A percentile compares a stretch with the other conserved stretches of the same genome.
Conservation (phyloP, 805 yeast genomes). For the Saccharomyces kudriavzevii region DNA sequence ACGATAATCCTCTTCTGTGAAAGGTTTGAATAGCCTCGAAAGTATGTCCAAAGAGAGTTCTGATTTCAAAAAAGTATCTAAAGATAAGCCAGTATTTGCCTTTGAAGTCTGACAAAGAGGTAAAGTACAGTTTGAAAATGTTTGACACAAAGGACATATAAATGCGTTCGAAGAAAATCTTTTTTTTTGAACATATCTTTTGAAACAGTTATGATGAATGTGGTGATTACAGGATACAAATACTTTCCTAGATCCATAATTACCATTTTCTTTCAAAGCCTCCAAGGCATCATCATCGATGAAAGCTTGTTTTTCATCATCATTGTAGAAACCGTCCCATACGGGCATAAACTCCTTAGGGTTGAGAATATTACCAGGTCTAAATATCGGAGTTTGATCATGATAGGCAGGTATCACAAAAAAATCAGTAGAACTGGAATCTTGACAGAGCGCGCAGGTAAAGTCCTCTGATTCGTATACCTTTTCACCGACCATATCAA, state of each 20-base stretch:
- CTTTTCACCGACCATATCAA: slow-evolving; percentile 32
- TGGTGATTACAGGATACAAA: slow-evolving; percentile 89
- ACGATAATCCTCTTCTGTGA: slow-evolving; percentile 9
- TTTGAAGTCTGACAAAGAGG: slow-evolving; percentile 20
- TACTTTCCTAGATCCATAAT: slow-evolving; percentile 24
- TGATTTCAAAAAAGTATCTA: slow-evolving; percentile 5
- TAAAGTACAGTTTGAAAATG: slow-evolving; percentile 37
- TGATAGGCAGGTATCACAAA: slow-evolving; percentile 55
- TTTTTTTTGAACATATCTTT: slow-evolving; percentile 58
- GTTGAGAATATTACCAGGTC: slow-evolving; percentile 32
- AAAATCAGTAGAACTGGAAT: slow-evolving; percentile 39
- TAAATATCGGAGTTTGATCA: slow-evolving; percentile 40
- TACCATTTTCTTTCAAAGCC: slow-evolving; percentile 13
- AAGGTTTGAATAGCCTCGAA: slow-evolving; percentile 9
- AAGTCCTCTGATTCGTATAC: slow-evolving; percentile 20
- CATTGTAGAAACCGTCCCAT: slow-evolving; percentile 26
- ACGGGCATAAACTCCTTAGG: slow-evolving; percentile 23
- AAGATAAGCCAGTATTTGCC: slow-evolving; percentile 5
- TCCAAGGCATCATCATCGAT: slow-evolving; percentile 14
- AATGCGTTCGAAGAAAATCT: slow-evolving; percentile 52
- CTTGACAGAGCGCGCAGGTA: slow-evolving; percentile 56
- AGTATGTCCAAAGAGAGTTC: slow-evolving; percentile 9
- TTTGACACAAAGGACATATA: slow-evolving; percentile 90
- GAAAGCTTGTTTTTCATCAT: slow-evolving; percentile 17
- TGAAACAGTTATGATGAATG: slow-evolving; percentile 75